These are phyloP conservation scores for Beauveria sp. DNA, from an alignment of 2,329 filamentous ascomycete genomes.

Conservation along the genomic window DNA sequence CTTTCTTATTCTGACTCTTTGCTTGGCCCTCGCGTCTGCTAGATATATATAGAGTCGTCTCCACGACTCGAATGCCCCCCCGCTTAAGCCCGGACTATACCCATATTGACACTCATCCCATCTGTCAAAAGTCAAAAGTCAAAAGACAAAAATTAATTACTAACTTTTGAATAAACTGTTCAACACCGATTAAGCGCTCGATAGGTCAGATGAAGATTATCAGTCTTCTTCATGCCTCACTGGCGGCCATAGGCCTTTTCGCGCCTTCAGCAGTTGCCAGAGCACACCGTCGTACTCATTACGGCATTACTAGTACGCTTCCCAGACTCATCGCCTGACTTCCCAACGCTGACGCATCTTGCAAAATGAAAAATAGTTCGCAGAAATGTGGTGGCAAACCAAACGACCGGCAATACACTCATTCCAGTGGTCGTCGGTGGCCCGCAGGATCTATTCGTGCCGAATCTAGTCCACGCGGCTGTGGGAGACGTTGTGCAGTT, in stretches of 20 bases:
- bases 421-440: constrained; percentile 31
- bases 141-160: too few species aligned
- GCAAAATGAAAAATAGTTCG: not conserved
- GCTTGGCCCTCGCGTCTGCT: not conserved
- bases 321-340: not conserved
- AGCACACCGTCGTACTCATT: not conserved
- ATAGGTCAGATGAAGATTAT: not conserved
- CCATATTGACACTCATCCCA: not conserved
- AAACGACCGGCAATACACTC: constrained; percentile 13
- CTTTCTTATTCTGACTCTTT: not conserved
- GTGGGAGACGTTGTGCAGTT: constrained; percentile 34
- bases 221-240: not conserved
- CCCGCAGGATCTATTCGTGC: constrained; percentile 29
- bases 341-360: not conserved
- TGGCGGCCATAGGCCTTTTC: not conserved
- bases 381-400: not conserved
- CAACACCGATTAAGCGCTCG: not conserved
- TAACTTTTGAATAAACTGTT: too few species aligned
- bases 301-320: not conserved
- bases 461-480: constrained; percentile 26
- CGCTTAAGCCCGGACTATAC: not conserved
- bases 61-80: not conserved
- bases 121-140: not conserved
- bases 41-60: not conserved
- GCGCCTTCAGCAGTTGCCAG: not conserved